Evolutionary conservation across 441 rosid genomes (phyloP).

Genomic region (Euphorbia celastroides): DNA sequence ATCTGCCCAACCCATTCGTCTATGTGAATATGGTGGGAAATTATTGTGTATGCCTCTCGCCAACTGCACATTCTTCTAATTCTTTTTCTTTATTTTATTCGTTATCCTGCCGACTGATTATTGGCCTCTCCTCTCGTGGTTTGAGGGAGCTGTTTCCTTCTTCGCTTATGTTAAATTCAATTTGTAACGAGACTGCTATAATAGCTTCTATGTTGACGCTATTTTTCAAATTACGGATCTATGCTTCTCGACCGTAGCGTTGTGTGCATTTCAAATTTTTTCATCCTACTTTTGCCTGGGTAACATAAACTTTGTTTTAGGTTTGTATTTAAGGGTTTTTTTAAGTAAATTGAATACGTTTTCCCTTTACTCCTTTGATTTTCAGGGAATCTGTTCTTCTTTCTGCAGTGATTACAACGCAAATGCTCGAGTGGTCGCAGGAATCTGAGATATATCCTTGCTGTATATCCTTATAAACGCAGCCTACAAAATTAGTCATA

Average conservation of each 20-base stretch:
- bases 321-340: neutral
- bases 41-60: neutral
- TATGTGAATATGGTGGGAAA: neutral
- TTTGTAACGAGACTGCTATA: neutral
- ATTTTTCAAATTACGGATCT: neutral
- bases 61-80: neutral
- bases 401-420: slow-evolving; percentile 12
- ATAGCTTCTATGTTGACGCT: neutral
- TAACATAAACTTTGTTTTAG: neutral
- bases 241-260: neutral
- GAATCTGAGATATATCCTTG: neutral
- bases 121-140: neutral
- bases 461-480: neutral
- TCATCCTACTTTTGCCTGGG: neutral
- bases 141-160: neutral
- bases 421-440: slow-evolving; percentile 7
- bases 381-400: slow-evolving; percentile 1
- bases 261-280: neutral
- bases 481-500: neutral
- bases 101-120: neutral
- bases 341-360: neutral
- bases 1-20: neutral
- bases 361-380: neutral
- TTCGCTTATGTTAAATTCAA: neutral
- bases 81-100: neutral